phyloP scores from a whole-genome alignment of 2,329 filamentous ascomycete species.

The Paracamarosporium sp. region DNA sequence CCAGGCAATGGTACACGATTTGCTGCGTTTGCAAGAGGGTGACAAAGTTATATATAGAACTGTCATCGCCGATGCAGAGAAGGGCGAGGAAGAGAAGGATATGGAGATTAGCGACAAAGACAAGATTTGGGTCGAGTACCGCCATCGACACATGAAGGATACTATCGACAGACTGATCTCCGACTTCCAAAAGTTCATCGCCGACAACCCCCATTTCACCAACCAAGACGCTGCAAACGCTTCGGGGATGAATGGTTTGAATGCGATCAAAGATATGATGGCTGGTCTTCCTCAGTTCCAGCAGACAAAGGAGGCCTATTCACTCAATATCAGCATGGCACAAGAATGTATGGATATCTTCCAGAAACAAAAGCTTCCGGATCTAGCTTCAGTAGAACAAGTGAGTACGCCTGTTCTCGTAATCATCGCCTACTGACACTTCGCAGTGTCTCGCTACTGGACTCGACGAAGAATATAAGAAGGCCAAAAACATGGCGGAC shows the following conservation, averaged over 20 bases:
- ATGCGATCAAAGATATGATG: conserved; percentile 96
- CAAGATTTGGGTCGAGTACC: conserved; percentile 92
- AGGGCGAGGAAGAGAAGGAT: conserved; percentile 79
- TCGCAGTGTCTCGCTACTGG: conserved; percentile 80
- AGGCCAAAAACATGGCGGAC: conserved; percentile 87
- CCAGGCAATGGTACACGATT: conserved; percentile 96
- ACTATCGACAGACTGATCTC: conserved; percentile 91
- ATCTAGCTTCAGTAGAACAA: conserved; percentile 88
- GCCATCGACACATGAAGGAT: conserved; percentile 97
- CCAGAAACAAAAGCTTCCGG: conserved; percentile 80
- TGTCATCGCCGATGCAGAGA: conserved; percentile 71
- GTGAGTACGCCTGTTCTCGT: conserved; percentile 37
- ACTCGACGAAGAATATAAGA: conserved; percentile 88
- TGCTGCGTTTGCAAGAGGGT: conserved; percentile 84
- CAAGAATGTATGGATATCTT: conserved; percentile 97
- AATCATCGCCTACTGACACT: conserved; percentile 3
- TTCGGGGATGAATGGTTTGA: conserved; percentile 83
- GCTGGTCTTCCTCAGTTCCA: conserved; percentile 93
- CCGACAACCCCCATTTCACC: conserved; percentile 90
- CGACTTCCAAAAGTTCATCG: conserved; percentile 91
- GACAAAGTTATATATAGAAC: conserved; percentile 90
- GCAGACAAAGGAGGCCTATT: conserved; percentile 94
- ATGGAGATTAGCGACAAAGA: conserved; percentile 92
- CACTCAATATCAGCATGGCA: conserved; percentile 93
- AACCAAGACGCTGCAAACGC: conserved; percentile 71